These are phyloP conservation scores for Musa itinerans DNA, from an alignment of 176 grass and related monocot species.

Conservation along the genomic window DNA sequence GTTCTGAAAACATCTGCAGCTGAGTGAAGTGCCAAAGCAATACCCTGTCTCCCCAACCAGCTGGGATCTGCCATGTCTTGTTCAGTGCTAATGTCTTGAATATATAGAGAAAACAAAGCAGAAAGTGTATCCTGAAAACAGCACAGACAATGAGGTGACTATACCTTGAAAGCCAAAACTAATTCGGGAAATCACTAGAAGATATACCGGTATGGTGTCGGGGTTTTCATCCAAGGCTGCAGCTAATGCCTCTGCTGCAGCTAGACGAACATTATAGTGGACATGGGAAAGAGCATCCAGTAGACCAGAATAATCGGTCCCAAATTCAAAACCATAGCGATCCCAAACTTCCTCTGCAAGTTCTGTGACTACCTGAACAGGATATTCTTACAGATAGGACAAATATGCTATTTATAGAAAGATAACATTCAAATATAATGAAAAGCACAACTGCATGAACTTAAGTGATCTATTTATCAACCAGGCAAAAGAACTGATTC, in stretches of 20 bases:
- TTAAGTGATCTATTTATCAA: too few relatives aligned
- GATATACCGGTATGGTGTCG: constrained; percentile 73
- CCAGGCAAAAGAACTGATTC: neutral
- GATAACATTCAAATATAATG: neutral
- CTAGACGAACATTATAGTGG: constrained; percentile 80
- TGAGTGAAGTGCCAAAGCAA: constrained; percentile 88
- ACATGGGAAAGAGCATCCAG: constrained; percentile 71
- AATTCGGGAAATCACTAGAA: neutral
- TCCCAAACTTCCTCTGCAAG: constrained; percentile 95
- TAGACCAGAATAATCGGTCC: constrained; percentile 76
- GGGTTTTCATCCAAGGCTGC: constrained; percentile 85
- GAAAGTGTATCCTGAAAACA: constrained; percentile 77
- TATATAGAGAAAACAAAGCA: constrained; percentile 67
- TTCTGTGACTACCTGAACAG: constrained; percentile 72
- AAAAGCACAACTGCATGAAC: neutral
- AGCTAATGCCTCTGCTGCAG: constrained; percentile 88
- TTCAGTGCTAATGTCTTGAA: constrained; percentile 60
- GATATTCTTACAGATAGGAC: neutral
- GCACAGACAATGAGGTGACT: constrained; percentile 5
- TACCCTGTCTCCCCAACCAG: constrained; percentile 91
- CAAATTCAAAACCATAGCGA: constrained; percentile 70
- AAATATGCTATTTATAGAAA: neutral
- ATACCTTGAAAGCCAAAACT: neutral
- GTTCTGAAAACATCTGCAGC: constrained; percentile 76
- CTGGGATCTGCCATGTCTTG: constrained; percentile 44